phyloP scores from a whole-genome alignment of 306 rosid genomes.

The Vicia faba region DNA sequence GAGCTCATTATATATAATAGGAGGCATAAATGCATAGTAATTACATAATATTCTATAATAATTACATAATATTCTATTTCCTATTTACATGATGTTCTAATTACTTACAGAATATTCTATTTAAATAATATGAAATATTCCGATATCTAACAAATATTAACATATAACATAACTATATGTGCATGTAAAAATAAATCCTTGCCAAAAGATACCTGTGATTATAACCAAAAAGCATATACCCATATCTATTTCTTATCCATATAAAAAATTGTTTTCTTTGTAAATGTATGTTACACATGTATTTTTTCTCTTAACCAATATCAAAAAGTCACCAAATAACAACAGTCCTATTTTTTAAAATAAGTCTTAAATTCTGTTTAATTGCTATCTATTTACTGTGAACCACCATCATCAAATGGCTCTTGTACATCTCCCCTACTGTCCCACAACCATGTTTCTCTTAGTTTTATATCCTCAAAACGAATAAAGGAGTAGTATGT shows the following conservation, averaged over 20 bases:
- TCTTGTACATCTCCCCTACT: not conserved
- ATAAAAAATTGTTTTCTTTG: not conserved
- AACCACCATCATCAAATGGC: slow-evolving; percentile 2
- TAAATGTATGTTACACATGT: not conserved
- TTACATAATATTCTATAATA: no score
- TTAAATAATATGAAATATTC: no score
- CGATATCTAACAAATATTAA: no score
- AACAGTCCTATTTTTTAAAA: not conserved
- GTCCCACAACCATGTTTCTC: not conserved
- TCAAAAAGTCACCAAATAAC: not conserved
- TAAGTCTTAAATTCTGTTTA: not conserved
- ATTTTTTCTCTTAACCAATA: not conserved
- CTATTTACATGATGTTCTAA: no score
- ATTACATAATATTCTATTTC: no score
- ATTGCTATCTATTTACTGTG: not conserved
- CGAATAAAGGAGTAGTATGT: not conserved
- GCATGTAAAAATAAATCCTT: not conserved
- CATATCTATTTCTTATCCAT: not conserved
- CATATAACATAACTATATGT: not conserved
- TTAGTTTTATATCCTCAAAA: not conserved
- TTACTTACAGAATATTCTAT: no score
- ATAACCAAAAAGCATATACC: not conserved
- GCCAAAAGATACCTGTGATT: not conserved
- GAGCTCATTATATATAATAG: no score
- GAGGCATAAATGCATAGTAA: no score